These are phyloP conservation scores for Beauveria brongniartii DNA, from an alignment of 2,329 filamentous ascomycete genomes.

Conservation along the genomic window DNA sequence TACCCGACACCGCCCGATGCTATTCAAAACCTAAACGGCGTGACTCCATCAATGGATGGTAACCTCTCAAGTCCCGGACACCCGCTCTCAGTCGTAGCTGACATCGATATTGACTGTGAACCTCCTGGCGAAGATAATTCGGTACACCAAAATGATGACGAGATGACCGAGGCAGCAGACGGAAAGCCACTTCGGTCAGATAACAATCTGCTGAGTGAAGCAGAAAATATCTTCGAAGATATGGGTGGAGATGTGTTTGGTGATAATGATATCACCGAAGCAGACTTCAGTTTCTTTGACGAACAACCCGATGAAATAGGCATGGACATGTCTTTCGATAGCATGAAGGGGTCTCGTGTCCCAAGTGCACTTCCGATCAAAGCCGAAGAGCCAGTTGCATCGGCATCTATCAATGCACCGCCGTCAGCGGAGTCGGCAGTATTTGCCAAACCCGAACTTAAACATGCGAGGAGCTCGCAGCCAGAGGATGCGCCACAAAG, in stretches of 20 bases:
- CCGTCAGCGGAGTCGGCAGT: slow-evolving; percentile 24
- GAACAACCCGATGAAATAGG: slow-evolving; percentile 42
- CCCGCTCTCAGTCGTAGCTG: slow-evolving; percentile 17
- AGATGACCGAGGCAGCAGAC: slow-evolving; percentile 27
- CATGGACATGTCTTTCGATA: slow-evolving; percentile 26
- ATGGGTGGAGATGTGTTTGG: slow-evolving; percentile 63
- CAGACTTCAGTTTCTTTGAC: slow-evolving; percentile 79
- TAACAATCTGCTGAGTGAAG: slow-evolving; percentile 35
- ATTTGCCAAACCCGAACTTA: slow-evolving; percentile 53
- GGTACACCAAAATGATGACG: slow-evolving; percentile 7
- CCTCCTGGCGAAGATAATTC: slow-evolving; percentile 18
- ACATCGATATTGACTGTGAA: slow-evolving; percentile 27
- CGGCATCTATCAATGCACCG: slow-evolving; percentile 14
- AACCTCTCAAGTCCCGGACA: slow-evolving; percentile 48
- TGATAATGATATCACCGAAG: slow-evolving; percentile 70
- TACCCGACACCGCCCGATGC: slow-evolving; percentile 68
- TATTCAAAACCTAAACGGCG: slow-evolving; percentile 43
- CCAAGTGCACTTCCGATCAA: slow-evolving; percentile 12
- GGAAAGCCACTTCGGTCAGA: slow-evolving; percentile 37
- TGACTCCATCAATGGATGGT: slow-evolving; percentile 50
- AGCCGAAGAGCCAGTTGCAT: slow-evolving; percentile 13
- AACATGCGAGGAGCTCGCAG: slow-evolving; percentile 48
- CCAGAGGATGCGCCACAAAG: slow-evolving; percentile 30
- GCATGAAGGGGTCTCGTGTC: slow-evolving; percentile 13
- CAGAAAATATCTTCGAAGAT: slow-evolving; percentile 59